Evolutionary conservation across 805 yeast species (phyloP), one percentile per base, ranked within the genome.

Genomic region (Candida ortonii): DNA sequence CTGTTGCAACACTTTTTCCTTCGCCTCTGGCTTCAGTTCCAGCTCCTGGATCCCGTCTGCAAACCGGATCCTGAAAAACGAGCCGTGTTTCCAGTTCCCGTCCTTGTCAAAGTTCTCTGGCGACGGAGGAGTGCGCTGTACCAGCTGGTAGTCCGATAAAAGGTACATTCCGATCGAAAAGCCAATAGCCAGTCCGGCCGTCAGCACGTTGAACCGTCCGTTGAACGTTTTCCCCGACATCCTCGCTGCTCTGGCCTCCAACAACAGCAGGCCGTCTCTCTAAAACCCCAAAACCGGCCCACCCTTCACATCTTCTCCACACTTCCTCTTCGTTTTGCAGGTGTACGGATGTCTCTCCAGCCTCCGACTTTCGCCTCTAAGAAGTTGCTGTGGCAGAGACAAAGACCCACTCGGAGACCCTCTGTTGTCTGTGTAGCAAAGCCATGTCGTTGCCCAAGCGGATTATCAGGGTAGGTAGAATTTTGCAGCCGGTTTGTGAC

Each of bases 381-480:
- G n/a, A n/a, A n/a, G n/a, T n/a, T n/a, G n/a, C n/a, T n/a, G n/a
- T n/a, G n/a, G n/a, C n/a, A n/a, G n/a, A n/a, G n/a, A n/a, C n/a
- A n/a, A n/a, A n/a, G n/a, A n/a, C n/a, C n/a, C n/a, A n/a, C n/a
- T n/a, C n/a, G n/a, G n/a, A n/a, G n/a, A n/a, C n/a, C n/a, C n/a
- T n/a, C n/a, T n/a, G n/a, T n/a, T n/a, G n/a, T n/a, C n/a, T n/a
- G n/a, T n/a, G n/a, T n/a, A n/a, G n/a, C n/a, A n/a, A n/a, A 20
- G 35, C 15, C 22, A 74, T 74, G 79, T 74, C 79, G 4, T 67
- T 89, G 55, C 95, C 97, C 27, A 90, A 87, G 65, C 78, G 98
- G 67, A 90, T 90, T 48, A 85, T 90, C 47, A 88, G 89, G 56
- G 84, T 78, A 60, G 39, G 80, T 57, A 12, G n/a, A 4, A 23